phyloP scores from a whole-genome alignment of 139 green algal species.

The Chloropicon primus region DNA sequence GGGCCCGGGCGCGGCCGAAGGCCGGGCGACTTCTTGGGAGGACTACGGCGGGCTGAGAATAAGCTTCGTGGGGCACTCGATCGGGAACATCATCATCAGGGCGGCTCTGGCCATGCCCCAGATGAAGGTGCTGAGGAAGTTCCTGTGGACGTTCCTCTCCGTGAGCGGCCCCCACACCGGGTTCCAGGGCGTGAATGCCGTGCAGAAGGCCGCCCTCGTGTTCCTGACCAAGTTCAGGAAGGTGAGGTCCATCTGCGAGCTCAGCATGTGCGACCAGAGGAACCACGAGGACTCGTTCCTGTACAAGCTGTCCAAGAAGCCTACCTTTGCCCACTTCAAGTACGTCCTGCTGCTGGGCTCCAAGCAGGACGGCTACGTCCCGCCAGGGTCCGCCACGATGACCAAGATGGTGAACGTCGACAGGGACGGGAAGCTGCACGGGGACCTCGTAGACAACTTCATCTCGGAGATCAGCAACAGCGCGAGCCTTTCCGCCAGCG shows the following conservation, averaged over 20 bases:
- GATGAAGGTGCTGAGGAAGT: constrained; percentile 23
- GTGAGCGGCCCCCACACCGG: constrained; percentile 49
- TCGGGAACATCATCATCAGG: constrained; percentile 53
- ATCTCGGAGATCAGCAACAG: background rate
- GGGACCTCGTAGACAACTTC: background rate
- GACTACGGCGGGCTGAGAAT: background rate
- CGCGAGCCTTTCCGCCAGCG: background rate
- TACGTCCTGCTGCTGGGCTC: constrained; percentile 32
- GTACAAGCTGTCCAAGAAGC: constrained; percentile 29
- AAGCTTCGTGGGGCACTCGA: constrained; percentile 46
- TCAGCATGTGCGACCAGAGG: constrained; percentile 39
- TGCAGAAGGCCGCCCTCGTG: constrained; percentile 24
- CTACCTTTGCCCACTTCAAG: constrained; percentile 29
- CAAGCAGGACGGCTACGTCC: constrained; percentile 15
- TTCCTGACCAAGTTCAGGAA: background rate
- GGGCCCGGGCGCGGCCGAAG: too few species aligned
- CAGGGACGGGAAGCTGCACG: background rate
- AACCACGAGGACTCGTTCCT: constrained; percentile 40
- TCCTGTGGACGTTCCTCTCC: constrained; percentile 38
- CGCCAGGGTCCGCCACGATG: background rate
- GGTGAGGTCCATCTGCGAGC: constrained; percentile 32
- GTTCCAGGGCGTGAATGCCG: constrained; percentile 34
- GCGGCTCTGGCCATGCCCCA: constrained; percentile 28
- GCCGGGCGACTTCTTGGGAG: background rate
- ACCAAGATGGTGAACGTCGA: background rate